A percentile compares a stretch with the other conserved stretches of the same genome.
These are phyloP conservation scores for Mycena vitilis DNA, from an alignment of 768 basidiomycete genomes.

Conservation along the genomic window DNA sequence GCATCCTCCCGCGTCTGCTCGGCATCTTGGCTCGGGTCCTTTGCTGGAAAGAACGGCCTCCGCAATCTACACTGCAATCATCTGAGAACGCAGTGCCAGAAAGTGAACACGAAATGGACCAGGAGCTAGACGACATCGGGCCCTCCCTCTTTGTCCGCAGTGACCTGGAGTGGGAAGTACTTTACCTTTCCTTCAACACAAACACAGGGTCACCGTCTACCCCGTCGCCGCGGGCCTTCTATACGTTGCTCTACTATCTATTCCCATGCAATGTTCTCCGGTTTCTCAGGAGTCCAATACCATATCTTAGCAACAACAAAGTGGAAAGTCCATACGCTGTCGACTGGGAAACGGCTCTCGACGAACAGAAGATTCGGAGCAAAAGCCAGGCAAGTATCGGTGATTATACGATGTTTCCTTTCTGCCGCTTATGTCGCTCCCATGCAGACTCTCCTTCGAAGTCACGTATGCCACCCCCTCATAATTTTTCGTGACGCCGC, in stretches of 20 bases:
- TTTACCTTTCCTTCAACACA: slow-evolving; percentile 70
- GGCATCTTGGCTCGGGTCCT: slow-evolving; percentile 76
- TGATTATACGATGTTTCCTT: not conserved
- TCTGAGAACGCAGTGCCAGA: slow-evolving; percentile 46
- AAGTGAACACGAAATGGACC: slow-evolving; percentile 52
- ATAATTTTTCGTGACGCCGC: slow-evolving; percentile 74
- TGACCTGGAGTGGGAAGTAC: slow-evolving; percentile 74
- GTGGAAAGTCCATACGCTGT: slow-evolving; percentile 72
- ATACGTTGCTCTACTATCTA: slow-evolving; percentile 87
- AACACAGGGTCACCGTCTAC: slow-evolving; percentile 61
- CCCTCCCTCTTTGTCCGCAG: slow-evolving; percentile 57
- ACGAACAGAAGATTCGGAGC: slow-evolving; percentile 75
- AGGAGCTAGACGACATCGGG: slow-evolving; percentile 49
- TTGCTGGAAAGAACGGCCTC: slow-evolving; percentile 75
- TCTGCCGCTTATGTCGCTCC: slow-evolving; percentile 23
- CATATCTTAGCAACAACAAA: slow-evolving; percentile 66
- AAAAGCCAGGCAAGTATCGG: slow-evolving; percentile 72
- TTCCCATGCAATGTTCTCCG: slow-evolving; percentile 90
- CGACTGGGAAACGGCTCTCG: slow-evolving; percentile 77
- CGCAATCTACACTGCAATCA: slow-evolving; percentile 44
- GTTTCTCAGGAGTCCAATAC: slow-evolving; percentile 78
- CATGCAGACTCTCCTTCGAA: slow-evolving; percentile 71
- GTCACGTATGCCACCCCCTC: slow-evolving; percentile 79
- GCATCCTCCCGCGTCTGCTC: slow-evolving; percentile 72
- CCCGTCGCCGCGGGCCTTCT: slow-evolving; percentile 74